Evolutionary conservation across 768 basidiomycete species (phyloP).

Genomic region (Agaricus blazei): DNA sequence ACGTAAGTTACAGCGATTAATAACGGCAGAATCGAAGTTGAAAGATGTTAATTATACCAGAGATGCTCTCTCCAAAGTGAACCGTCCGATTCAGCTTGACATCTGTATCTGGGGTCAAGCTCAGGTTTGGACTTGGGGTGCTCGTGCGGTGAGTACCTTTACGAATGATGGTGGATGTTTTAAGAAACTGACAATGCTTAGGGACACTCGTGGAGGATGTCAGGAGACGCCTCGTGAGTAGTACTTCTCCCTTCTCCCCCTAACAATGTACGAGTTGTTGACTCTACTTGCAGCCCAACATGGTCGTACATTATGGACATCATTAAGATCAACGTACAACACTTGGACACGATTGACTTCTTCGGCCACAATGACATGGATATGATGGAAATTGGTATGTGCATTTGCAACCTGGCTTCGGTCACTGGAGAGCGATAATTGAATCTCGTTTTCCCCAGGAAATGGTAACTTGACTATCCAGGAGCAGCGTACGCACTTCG

Average conservation of each 20-base stretch:
- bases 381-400: slow-evolving; percentile 18
- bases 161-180: neutral
- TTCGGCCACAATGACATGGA: slow-evolving; percentile 11
- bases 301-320: slow-evolving; percentile 47
- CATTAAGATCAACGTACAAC: slow-evolving; percentile 35
- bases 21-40: neutral
- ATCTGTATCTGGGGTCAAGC: slow-evolving; percentile 54
- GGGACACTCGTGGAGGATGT: slow-evolving; percentile 54
- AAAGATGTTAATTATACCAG: slow-evolving; percentile 17
- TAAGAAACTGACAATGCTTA: slow-evolving; percentile 11
- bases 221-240: slow-evolving; percentile 37
- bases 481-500: slow-evolving; percentile 53
- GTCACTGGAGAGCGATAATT: neutral
- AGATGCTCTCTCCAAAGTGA: slow-evolving; percentile 37
- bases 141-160: slow-evolving; percentile 31
- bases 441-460: slow-evolving; percentile 18
- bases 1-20: slow-evolving; percentile 26
- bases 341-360: slow-evolving; percentile 9
- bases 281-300: slow-evolving; percentile 24
- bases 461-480: slow-evolving; percentile 44
- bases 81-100: slow-evolving; percentile 42
- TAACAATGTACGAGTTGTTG: neutral
- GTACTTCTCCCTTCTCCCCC: neutral
- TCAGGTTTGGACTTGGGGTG: slow-evolving; percentile 56
- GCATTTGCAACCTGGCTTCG: no score